Conservation (phyloP, 805 yeast species). For the Starmerella gropengiesseri region DNA sequence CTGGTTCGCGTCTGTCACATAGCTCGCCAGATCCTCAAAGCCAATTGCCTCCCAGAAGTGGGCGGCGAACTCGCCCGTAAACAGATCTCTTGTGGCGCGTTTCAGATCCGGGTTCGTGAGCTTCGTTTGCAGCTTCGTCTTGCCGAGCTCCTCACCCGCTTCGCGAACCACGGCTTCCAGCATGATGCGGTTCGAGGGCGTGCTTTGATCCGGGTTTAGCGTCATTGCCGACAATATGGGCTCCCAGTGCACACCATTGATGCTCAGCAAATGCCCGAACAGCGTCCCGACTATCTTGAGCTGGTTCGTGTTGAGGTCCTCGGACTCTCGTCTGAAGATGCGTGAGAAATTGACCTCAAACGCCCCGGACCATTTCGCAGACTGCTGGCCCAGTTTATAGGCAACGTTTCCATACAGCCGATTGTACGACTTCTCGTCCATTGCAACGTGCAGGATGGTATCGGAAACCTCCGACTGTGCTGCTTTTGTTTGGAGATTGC, state of each 20-base stretch:
- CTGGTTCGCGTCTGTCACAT: too few species aligned
- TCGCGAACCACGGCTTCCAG: conserved; percentile 73
- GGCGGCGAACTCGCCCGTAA: conserved; percentile 8
- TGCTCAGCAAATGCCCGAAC: conserved; percentile 74
- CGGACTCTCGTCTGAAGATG: conserved; percentile 39
- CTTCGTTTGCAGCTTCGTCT: conserved; percentile 38
- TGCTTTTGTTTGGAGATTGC: conserved; percentile 31
- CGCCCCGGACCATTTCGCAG: conserved; percentile 45
- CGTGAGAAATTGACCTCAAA: conserved; percentile 45
- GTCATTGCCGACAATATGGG: conserved; percentile 43
- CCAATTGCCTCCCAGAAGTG: conserved; percentile 16
- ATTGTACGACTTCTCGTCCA: conserved; percentile 77
- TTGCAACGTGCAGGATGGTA: conserved; percentile 67
- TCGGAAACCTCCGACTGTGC: conserved; percentile 51
- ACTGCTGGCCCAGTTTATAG: conserved; percentile 45
- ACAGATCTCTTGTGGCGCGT: not conserved
- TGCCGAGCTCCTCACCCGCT: conserved; percentile 65
- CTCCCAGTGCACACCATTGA: conserved; percentile 55
- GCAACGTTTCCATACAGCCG: conserved; percentile 73
- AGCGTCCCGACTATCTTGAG: conserved; percentile 70
- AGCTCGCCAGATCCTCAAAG: not conserved
- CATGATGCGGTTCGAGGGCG: conserved; percentile 67
- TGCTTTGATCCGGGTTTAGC: conserved; percentile 61
- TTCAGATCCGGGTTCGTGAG: conserved; percentile 25
- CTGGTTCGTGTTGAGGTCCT: conserved; percentile 59